Base-by-base conservation (phyloP, 2,329 filamentous ascomycete species). In the Colletotrichum sp. region DNA sequence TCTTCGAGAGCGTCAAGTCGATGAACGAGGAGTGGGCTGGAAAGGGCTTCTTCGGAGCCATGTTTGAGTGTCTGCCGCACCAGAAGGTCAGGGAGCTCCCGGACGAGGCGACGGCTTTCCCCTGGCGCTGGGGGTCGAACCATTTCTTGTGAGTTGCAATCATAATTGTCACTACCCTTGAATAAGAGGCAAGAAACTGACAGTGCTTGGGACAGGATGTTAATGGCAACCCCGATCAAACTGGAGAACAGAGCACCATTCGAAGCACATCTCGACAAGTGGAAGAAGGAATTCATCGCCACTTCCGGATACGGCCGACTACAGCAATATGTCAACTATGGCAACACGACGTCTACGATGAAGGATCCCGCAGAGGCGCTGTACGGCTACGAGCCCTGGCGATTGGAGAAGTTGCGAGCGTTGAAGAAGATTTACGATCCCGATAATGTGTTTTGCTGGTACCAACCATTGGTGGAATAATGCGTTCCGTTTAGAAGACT, bases 241-340 rank as follows among this genome's bases (percentile, higher is more conserved):
- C 3, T 59, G 63, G 83, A 82, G 12, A 39, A 71, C 39, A 79
- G 86, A 67, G 82, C 81, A 2, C 79, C 85, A 34, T 81, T 83
- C 1, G 84, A 86, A 32, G 83, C 85, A 0, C 87, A 85, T 83
- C 86, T 87, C 49, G 79, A 79, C 2, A 82, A 85, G 69, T 75
- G 81, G 3, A 78, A 78, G 6, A 79, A 87, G 3, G 85, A 78
- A n/a, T 80, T 84, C 9, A 78, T 83, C 55, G 80, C 80, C 78
- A 81, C 79, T 75, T 72, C 71, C 13, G 32, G 74, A 25, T 32
- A 77, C 69, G 55, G 78, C 49, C 65, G 81, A 62, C 27, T 77
- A 67, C 39, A 65, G 25, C 55, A 79, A 44, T 75, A 66, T 57
- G 77, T 27, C 39, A 83, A 82, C 27, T 84, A 84, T 63, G 78